phyloP scores from a whole-genome alignment of 768 basidiomycete genomes.

The Tulasnella sp. region DNA sequence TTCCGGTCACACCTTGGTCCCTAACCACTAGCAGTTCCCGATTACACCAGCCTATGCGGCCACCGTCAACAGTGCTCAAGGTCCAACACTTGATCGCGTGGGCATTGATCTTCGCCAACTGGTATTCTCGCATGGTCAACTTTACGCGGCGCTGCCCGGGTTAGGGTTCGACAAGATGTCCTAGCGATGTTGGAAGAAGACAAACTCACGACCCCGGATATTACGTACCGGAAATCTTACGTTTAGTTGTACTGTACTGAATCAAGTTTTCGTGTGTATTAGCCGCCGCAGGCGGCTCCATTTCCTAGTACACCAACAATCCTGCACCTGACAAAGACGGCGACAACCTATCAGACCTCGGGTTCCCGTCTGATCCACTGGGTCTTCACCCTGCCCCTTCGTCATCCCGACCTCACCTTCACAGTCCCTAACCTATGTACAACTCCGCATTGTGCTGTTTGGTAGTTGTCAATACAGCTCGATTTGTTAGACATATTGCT shows the following conservation, averaged over 20 bases:
- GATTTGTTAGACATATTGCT: too few relatives aligned
- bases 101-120: background rate
- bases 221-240: background rate
- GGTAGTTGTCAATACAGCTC: too few relatives aligned
- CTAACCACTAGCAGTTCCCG: constrained; percentile 14
- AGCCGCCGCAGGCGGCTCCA: background rate
- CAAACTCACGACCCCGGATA: background rate
- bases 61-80: constrained; percentile 19
- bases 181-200: background rate
- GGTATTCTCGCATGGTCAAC: constrained; percentile 17
- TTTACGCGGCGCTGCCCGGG: constrained; percentile 11
- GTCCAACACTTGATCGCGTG: constrained; percentile 13
- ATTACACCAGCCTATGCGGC: constrained; percentile 13
- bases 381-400: too few relatives aligned
- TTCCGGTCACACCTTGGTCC: constrained; percentile 10
- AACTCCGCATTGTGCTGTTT: too few relatives aligned
- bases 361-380: too few relatives aligned
- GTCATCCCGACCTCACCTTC: too few relatives aligned
- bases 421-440: too few relatives aligned
- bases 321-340: too few relatives aligned
- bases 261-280: background rate
- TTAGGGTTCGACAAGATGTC: background rate
- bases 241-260: background rate
- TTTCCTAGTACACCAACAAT: too few relatives aligned
- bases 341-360: too few relatives aligned